A percentile compares a stretch with the other conserved stretches of the same genome.
Conservation (phyloP, 1,284 basidiomycete genomes). For the Quambalaria eucalypti region DNA sequence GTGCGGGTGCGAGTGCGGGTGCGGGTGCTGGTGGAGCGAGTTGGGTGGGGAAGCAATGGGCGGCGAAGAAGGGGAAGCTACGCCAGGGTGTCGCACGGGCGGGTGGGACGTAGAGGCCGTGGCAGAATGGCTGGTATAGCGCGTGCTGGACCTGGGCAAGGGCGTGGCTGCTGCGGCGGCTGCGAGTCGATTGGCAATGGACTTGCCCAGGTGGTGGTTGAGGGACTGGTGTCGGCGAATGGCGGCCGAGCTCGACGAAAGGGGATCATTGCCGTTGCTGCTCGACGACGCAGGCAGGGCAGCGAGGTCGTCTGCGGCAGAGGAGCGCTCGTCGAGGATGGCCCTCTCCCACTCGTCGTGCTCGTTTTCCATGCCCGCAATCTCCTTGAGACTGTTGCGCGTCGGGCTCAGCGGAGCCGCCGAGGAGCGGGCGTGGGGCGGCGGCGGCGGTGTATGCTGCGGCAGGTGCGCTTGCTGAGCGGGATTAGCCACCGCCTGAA, state of each 20-base stretch:
- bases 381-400: constrained; percentile 28
- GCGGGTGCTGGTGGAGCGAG: no score
- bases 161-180: neutral
- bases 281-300: constrained; percentile 2
- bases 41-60: constrained; percentile 5
- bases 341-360: constrained; percentile 38
- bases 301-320: constrained; percentile 9
- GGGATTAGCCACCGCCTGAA: neutral
- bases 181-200: constrained; percentile 10
- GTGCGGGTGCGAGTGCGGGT: no score
- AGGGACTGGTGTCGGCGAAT: constrained; percentile 33
- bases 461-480: neutral
- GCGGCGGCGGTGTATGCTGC: neutral
- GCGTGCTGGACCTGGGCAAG: neutral
- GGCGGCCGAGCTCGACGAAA: neutral
- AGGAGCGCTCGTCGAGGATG: constrained; percentile 17
- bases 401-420: no score
- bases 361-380: constrained; percentile 29
- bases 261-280: neutral
- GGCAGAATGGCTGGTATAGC: no score
- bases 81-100: no score
- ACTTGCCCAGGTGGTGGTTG: constrained; percentile 21
- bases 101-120: no score
- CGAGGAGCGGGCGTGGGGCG: neutral
- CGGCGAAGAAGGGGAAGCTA: no score